Base-by-base conservation (phyloP, 495 filamentous ascomycete species). In the Beverwykella pulmonaria region DNA sequence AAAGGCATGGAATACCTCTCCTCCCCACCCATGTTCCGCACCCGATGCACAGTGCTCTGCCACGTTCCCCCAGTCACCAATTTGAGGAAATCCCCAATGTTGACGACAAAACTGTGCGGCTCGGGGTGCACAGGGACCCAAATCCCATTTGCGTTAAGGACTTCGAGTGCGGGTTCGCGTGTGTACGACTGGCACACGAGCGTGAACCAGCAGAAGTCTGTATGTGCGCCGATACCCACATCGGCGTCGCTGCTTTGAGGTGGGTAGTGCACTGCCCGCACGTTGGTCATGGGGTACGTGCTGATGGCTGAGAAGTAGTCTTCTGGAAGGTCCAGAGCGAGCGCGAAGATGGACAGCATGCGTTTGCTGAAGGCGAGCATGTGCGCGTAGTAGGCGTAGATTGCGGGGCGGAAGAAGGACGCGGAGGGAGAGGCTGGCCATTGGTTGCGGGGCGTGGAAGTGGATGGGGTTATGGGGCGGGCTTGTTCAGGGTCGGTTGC, bases 131-230 rank as follows among this genome's bases (percentile, higher is more conserved):
- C 75, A 39, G 57, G 65, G n/a, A 84, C 79, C 80, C 81, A 83
- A 14, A 79, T 74, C 0, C 80, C 81, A 48, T 81, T 80, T 36
- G 79, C 79, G 47, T 81, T 82, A 1, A 83, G 72, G 0, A 83
- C 78, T 60, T 83, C 81, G 5, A 83, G 63, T 1, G 78, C 81
- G 4, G 61, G 61, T 3, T 25, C 2, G 1, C 77, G 76, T 0
- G 72, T 77, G 19, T 78, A 59, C 49, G 75, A 75, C 29, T 81
- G 79, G 1, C 76, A 54, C 20, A 69, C 59, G 1, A 69, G 48
- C 25, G 67, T 69, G 46, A 69, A 69, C 52, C 53, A 64, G 53
- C 54, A 63, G 55, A 74, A 69, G 54, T 69, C 67, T 17, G 68
- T 70, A 39, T 70, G 68, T 15, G 68, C 68, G 15, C 68, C 68